These are phyloP conservation scores for Calonectria hongkongensis DNA, from an alignment of 2,329 filamentous ascomycete genomes.

Conservation along the genomic window DNA sequence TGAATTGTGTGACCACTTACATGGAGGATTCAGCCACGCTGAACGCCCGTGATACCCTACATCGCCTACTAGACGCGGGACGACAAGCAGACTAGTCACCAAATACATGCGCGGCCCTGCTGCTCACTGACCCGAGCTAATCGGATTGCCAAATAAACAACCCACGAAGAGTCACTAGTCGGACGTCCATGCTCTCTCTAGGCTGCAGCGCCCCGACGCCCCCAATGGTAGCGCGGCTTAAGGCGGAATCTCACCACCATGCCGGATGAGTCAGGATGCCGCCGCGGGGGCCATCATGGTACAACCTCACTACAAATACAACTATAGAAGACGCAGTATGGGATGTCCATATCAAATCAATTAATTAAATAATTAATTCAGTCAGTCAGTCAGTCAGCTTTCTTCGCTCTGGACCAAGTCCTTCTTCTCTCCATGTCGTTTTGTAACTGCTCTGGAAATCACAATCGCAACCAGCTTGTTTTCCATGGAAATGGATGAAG, in stretches of 20 bases:
- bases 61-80: neutral
- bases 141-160: neutral
- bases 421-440: neutral
- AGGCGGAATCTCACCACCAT: slow-evolving; percentile 21
- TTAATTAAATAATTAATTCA: neutral
- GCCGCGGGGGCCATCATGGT: slow-evolving; percentile 2
- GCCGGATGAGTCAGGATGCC: slow-evolving; percentile 38
- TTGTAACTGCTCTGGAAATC: neutral
- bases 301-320: slow-evolving; percentile 20
- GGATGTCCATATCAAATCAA: neutral
- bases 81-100: neutral
- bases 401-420: neutral
- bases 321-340: neutral
- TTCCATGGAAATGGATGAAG: neutral
- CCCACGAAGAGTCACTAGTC: slow-evolving; percentile 19
- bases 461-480: neutral
- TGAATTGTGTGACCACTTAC: neutral
- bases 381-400: neutral
- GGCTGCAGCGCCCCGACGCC: slow-evolving; percentile 31
- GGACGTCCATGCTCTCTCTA: slow-evolving; percentile 8
- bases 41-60: neutral
- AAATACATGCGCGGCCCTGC: neutral
- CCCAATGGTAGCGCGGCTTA: slow-evolving; percentile 18
- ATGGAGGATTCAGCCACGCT: neutral
- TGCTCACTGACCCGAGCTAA: neutral